Base-by-base conservation (phyloP, 805 yeast genomes). In the Ogataea methylovora region DNA sequence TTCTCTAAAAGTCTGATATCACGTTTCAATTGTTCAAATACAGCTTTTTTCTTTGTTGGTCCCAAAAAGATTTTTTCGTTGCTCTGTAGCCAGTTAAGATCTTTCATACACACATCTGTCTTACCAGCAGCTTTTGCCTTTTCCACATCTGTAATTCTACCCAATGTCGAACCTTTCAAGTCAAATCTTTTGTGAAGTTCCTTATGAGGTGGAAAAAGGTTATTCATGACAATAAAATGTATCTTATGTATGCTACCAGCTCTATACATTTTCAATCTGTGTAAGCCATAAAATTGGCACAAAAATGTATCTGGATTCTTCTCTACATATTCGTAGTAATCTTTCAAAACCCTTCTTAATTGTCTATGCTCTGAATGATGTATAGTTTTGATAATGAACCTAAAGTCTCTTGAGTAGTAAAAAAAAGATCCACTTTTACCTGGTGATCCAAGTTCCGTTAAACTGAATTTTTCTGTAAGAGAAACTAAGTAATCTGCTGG, bases 351-450 rank as follows among this genome's bases (percentile, higher is more conserved):
- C 41, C 66, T 69, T 45, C 94, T 67, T 40, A 92, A 61, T 54
- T 85, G 92, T 41, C 76, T 75, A 61, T 92, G 97, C 51, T 92
- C 99, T 1, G 92, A 61, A 49, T 84, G 94, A 54, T 85, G 97
- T 36, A 92, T 87, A 0, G 99, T 92, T 56, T 92, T 92, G 59
- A 92, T 94, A 52, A 92, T 92, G 60, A 84, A 92, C 42, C 90
- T 72, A 61, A 80, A 88, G 61, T 94, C 98, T 40, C 95, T 67
- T 5, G 97, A 86, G 57, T 84, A 94, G 63, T 92, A 92, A 54
- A 92, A 92, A 52, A 90, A 90, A 0, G 96, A 86, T 0, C 98
- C 98, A 50, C 94, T 82, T 56, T 92, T 92, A 4, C 98, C 98
- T 0, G 97, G 97, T 2, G 97, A 87, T 15, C 90, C 94, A 43